These are phyloP conservation scores for Pleurotus pulmonarius DNA, from an alignment of 768 basidiomycete species.

Conservation along the genomic window DNA sequence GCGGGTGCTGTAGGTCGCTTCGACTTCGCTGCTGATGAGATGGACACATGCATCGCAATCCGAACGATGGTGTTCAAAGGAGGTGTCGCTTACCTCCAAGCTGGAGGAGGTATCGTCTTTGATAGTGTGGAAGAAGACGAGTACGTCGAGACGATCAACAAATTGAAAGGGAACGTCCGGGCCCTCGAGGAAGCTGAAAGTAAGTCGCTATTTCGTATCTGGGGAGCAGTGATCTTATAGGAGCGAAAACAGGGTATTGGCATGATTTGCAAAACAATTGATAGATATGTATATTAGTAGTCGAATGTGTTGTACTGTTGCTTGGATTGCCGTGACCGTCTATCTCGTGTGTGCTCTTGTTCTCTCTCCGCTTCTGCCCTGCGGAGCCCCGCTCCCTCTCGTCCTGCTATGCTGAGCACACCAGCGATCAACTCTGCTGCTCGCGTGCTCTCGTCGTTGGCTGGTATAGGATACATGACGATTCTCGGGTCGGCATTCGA, in stretches of 20 bases:
- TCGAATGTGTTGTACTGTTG: slow-evolving; percentile 12
- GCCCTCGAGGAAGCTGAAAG: slow-evolving; percentile 88
- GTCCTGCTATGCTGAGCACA: slow-evolving; percentile 82
- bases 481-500: slow-evolving; percentile 94
- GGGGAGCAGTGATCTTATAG: background rate
- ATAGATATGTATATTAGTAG: slow-evolving; percentile 14
- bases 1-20: slow-evolving; percentile 98
- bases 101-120: slow-evolving; percentile 95
- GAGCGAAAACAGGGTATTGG: slow-evolving; percentile 57
- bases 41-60: slow-evolving; percentile 99
- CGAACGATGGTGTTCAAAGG: slow-evolving; percentile 97
- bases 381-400: slow-evolving; percentile 63
- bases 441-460: slow-evolving; percentile 93
- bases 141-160: slow-evolving; percentile 93
- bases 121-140: slow-evolving; percentile 99
- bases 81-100: slow-evolving; percentile 87
- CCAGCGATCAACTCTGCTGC: slow-evolving; percentile 91
- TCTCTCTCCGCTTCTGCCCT: slow-evolving; percentile 21
- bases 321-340: slow-evolving; percentile 10
- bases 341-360: slow-evolving; percentile 7
- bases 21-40: slow-evolving; percentile 90
- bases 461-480: slow-evolving; percentile 97
- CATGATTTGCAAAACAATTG: slow-evolving; percentile 51
- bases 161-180: slow-evolving; percentile 80
- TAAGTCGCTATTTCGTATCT: slow-evolving; percentile 35